Evolutionary conservation across 331 rosid species (phyloP).

Genomic region (Arachis monticola): DNA sequence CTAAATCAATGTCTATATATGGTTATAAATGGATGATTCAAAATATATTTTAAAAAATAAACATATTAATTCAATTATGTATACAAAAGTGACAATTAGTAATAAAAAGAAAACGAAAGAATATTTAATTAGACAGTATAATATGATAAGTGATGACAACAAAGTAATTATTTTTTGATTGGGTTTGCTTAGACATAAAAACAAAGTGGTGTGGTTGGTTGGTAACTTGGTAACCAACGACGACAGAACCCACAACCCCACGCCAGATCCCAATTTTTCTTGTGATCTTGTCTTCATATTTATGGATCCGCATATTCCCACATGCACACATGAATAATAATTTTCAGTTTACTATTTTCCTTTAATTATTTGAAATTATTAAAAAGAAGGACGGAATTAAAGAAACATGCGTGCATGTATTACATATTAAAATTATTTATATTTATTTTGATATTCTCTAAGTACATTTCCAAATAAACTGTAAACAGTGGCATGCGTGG

Average conservation of each 20-base stretch:
- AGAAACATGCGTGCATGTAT: too few relatives aligned
- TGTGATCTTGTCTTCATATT: neutral
- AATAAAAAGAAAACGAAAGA: too few relatives aligned
- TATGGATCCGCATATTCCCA: neutral
- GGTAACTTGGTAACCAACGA: neutral
- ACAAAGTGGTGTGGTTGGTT: conserved; percentile 9
- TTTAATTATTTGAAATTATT: neutral
- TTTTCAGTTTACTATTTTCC: neutral
- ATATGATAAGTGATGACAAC: too few relatives aligned
- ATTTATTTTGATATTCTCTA: too few relatives aligned
- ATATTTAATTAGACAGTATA: too few relatives aligned
- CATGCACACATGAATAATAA: neutral
- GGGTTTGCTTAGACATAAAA: conserved; percentile 1
- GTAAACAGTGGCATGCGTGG: too few relatives aligned
- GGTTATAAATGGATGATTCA: too few relatives aligned
- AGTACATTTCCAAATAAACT: neutral
- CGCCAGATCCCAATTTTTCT: neutral
- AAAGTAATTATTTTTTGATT: neutral
- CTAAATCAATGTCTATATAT: too few relatives aligned
- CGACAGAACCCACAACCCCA: neutral
- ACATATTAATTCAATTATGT: too few relatives aligned
- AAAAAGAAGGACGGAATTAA: neutral
- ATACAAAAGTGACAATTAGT: too few relatives aligned
- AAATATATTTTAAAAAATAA: too few relatives aligned
- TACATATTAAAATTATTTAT: neutral